phyloP scores from a whole-genome alignment of 2,329 filamentous ascomycete species.

The Sclerotinia trifoliorum region DNA sequence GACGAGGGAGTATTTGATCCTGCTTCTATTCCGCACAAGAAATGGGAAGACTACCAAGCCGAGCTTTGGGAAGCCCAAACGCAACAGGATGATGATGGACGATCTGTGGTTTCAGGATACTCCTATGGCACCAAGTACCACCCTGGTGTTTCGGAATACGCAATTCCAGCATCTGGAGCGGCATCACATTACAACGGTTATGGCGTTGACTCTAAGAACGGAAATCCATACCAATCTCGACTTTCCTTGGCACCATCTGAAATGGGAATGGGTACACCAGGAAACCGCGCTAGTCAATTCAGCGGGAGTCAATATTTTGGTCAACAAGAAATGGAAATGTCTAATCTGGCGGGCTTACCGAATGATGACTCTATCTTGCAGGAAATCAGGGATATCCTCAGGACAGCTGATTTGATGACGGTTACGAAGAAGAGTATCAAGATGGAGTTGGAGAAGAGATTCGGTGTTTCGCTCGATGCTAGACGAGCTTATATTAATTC shows the following conservation, averaged over 20 bases:
- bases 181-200: slow-evolving; percentile 43
- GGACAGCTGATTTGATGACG: slow-evolving; percentile 91
- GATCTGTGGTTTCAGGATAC: slow-evolving; percentile 87
- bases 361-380: slow-evolving; percentile 86
- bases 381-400: slow-evolving; percentile 91
- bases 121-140: slow-evolving; percentile 88
- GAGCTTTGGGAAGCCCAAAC: slow-evolving; percentile 93
- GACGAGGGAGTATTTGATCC: slow-evolving; percentile 99
- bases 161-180: slow-evolving; percentile 54
- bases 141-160: slow-evolving; percentile 67
- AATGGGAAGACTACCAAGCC: slow-evolving; percentile 98
- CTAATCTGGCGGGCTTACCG: slow-evolving; percentile 70
- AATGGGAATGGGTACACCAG: slow-evolving; percentile 38
- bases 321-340: slow-evolving; percentile 69
- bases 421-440: slow-evolving; percentile 99
- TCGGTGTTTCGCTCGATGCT: slow-evolving; percentile 79
- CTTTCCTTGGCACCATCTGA: slow-evolving; percentile 81
- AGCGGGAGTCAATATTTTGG: slow-evolving; percentile 52
- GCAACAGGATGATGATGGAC: slow-evolving; percentile 74
- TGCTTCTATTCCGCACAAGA: slow-evolving; percentile 88
- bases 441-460: slow-evolving; percentile 84
- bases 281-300: slow-evolving; percentile 43
- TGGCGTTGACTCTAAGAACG: slow-evolving; percentile 37
- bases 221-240: slow-evolving; percentile 52
- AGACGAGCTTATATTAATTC: slow-evolving; percentile 93